These are phyloP conservation scores for Skeletonema marinoi DNA, from an alignment of 108 stramenopile genomes.

Conservation along the genomic window DNA sequence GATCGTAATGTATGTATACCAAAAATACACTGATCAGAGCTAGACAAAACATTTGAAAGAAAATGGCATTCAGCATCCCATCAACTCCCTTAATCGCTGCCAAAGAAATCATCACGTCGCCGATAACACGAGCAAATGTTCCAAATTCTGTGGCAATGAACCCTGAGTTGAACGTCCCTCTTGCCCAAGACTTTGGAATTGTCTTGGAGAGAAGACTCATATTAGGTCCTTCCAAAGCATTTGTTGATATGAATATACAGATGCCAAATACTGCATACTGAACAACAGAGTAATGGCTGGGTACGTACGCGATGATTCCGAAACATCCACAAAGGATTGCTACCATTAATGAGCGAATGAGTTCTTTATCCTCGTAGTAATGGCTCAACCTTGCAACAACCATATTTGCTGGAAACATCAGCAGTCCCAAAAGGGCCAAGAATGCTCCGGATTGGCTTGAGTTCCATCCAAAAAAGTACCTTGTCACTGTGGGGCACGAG, in stretches of 20 bases:
- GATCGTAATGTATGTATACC: neutral
- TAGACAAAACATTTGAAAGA: neutral
- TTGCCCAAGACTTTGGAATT: slow-evolving; percentile 71
- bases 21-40: neutral
- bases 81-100: neutral
- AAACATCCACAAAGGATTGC: slow-evolving; percentile 53
- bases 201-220: slow-evolving; percentile 82
- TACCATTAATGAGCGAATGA: slow-evolving; percentile 45
- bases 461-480: slow-evolving; percentile 65
- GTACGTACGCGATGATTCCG: slow-evolving; percentile 44
- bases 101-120: slow-evolving; percentile 36
- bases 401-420: slow-evolving; percentile 70
- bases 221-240: slow-evolving; percentile 62
- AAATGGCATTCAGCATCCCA: neutral
- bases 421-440: slow-evolving; percentile 57
- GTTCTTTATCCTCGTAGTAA: slow-evolving; percentile 60
- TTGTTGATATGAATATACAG: slow-evolving; percentile 53
- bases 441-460: slow-evolving; percentile 41
- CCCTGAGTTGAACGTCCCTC: slow-evolving; percentile 84
- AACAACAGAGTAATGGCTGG: slow-evolving; percentile 4
- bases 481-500: slow-evolving; percentile 53
- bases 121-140: slow-evolving; percentile 76
- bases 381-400: slow-evolving; percentile 51
- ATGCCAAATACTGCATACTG: slow-evolving; percentile 56
- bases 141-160: slow-evolving; percentile 91